These are phyloP conservation scores for Picea sitchensis DNA, from an alignment of 75 land plant species.

Conservation along the genomic window DNA sequence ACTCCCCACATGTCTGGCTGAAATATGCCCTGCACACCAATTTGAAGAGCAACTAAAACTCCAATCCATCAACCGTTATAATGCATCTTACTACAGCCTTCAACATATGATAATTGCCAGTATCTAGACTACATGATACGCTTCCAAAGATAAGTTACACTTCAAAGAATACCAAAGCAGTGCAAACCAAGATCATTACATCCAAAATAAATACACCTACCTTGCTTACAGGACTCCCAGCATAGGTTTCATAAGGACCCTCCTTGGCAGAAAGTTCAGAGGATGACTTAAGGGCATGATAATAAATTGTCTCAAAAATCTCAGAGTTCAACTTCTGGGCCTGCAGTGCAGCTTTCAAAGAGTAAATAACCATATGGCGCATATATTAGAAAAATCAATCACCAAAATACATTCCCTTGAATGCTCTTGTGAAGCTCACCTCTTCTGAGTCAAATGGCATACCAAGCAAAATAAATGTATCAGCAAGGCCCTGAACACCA, in stretches of 20 bases:
- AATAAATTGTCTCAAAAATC: constrained; percentile 96
- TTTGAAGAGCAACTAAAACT: too few species aligned
- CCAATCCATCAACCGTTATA: too few species aligned
- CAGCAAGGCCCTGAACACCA: constrained; percentile 97
- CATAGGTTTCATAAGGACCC: constrained; percentile 86
- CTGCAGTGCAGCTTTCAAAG: constrained; percentile 38
- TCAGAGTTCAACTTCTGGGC: constrained; percentile 87
- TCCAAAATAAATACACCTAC: constrained; percentile 20
- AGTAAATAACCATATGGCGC: not conserved
- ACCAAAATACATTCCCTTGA: not conserved
- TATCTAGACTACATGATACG: not conserved
- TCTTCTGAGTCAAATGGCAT: constrained; percentile 96
- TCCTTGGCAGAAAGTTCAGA: constrained; percentile 66
- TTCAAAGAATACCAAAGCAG: not conserved
- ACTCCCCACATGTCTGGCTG: constrained; percentile 99
- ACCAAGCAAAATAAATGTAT: constrained; percentile 91
- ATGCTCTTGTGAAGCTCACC: constrained; percentile 26
- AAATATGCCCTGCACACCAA: constrained; percentile 61
- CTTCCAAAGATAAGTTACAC: not conserved
- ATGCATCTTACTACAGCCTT: too few species aligned
- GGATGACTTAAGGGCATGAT: constrained; percentile 89
- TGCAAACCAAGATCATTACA: not conserved
- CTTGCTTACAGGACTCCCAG: constrained; percentile 92
- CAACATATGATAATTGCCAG: not conserved
- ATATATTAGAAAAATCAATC: not conserved